These are phyloP conservation scores for Sordariomycetes sp. DNA, from an alignment of 2,329 filamentous ascomycete species.

Conservation along the genomic window DNA sequence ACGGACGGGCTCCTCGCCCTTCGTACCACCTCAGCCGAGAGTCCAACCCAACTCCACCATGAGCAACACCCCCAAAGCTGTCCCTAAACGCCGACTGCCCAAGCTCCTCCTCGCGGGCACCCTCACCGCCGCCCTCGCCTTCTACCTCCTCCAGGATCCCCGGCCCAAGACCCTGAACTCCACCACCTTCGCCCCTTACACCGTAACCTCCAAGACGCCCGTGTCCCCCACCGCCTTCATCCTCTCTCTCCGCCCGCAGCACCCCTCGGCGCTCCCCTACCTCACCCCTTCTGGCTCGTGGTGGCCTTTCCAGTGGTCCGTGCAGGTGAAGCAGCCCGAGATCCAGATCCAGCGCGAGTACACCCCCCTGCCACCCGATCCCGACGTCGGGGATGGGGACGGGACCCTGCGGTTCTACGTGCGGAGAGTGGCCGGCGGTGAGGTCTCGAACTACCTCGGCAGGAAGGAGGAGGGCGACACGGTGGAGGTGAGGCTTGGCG, in stretches of 20 bases:
- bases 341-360: constrained; percentile 87
- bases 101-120: constrained; percentile 4
- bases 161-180: constrained; percentile 35
- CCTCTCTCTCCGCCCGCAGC: constrained; percentile 45
- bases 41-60: not conserved
- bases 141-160: not conserved
- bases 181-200: constrained; percentile 54
- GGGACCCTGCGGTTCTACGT: constrained; percentile 61
- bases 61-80: not conserved
- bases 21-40: not conserved
- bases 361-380: constrained; percentile 63
- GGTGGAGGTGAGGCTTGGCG: constrained; percentile 52
- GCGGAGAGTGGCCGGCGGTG: constrained; percentile 66
- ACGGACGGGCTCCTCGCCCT: not conserved
- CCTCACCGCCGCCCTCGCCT: not conserved
- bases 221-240: constrained; percentile 60
- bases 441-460: constrained; percentile 76
- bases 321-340: constrained; percentile 91
- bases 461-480: constrained; percentile 48
- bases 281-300: constrained; percentile 14
- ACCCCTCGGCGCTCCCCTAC: constrained; percentile 13
- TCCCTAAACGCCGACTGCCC: not conserved
- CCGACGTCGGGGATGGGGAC: constrained; percentile 18
- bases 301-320: constrained; percentile 63
- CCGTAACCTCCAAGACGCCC: constrained; percentile 46